Base-by-base conservation (phyloP, 441 rosid genomes). In the Gossypium trilobum region DNA sequence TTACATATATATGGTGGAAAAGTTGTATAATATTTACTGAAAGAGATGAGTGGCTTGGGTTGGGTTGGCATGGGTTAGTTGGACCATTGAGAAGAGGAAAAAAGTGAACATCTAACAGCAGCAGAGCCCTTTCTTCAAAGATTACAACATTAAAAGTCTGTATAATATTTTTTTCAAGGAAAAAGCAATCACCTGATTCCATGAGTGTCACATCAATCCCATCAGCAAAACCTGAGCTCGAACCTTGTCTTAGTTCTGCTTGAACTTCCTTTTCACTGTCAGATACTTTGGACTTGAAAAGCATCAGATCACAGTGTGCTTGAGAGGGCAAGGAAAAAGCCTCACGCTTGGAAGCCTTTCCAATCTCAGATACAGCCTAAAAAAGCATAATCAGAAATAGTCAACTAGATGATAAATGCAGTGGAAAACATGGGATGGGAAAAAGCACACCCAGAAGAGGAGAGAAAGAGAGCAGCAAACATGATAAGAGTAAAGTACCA, bases 281-380 rank as follows among this genome's bases (percentile, higher is more conserved):
- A 61, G 83, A 63, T 71, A 84, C 78, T 81, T 74, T 80, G 79
- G 85, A 79, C 84, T 80, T 84, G 17, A 91, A 84, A 70, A 62
- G 79, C 65, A 63, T 74, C 64, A 78, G 75, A 72, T 77, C 71
- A 63, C 84, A 87, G 75, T 87, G 79, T 65, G 95, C 92, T 78
- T 67, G 74, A 22, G 70, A 65, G 10, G 88, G 92, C 78, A 95
- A 81, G 33, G 81, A 73, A 75, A 73, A 77, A 74, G 97, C 93
- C 83, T 92, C 96, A 13, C 54, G 82, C 82, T 83, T 92, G 23
- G 85, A 83, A 71, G 96, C 88, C 83, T 87, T 92, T 27, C 77
- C 83, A 77, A 95, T 87, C 84, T 92, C 96, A 70, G 78, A 85
- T 29, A 95, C 88, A 69, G 93, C 97, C 99, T 95, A 77, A 68